Percentiles rank a stretch among this genome's conserved stretches.
Evolutionary conservation across 2,329 filamentous ascomycete genomes (phyloP).

Genomic region (Diaporthe humulicola): DNA sequence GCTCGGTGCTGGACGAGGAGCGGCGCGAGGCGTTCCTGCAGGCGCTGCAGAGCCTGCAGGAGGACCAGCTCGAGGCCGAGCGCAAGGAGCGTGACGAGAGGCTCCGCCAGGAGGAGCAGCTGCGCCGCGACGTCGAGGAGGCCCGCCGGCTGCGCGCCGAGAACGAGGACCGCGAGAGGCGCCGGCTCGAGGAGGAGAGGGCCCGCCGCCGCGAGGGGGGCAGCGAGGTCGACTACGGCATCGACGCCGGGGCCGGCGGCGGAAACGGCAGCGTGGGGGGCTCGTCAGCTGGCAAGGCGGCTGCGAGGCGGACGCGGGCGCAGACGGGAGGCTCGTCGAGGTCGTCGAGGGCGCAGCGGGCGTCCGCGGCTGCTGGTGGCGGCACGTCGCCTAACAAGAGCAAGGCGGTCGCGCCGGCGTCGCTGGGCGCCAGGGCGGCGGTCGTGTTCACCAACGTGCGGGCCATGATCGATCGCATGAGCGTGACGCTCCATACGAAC

Average conservation of each 20-base stretch:
- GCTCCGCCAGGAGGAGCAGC: conserved; percentile 67
- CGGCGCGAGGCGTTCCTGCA: conserved; percentile 89
- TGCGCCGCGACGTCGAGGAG: conserved; percentile 70
- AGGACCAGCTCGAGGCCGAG: conserved; percentile 84
- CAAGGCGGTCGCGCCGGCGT: conserved; percentile 51
- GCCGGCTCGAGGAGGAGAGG: conserved; percentile 67
- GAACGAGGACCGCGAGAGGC: conserved; percentile 69
- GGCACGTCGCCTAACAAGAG: conserved; percentile 43
- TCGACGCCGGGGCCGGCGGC: conserved; percentile 62
- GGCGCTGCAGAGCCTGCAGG: conserved; percentile 84
- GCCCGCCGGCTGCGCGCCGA: conserved; percentile 67
- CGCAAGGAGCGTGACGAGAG: conserved; percentile 72
- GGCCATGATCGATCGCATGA: conserved; percentile 64
- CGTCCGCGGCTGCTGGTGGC: conserved; percentile 30
- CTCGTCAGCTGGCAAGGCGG: conserved; percentile 46
- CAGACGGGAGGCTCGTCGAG: conserved; percentile 14
- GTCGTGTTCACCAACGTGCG: conserved; percentile 67
- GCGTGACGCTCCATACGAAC: conserved; percentile 65
- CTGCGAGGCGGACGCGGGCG: conserved; percentile 20
- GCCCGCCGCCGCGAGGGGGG: conserved; percentile 55
- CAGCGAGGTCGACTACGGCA: conserved; percentile 77
- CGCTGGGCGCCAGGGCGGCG: conserved; percentile 62
- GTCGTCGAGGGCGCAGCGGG: conserved; percentile 33
- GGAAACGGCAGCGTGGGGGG: conserved; percentile 50
- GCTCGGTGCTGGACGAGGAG: conserved; percentile 91